These are phyloP conservation scores for Dictyostelium capitatum DNA, from an alignment of 78 protist species.

Conservation along the genomic window DNA sequence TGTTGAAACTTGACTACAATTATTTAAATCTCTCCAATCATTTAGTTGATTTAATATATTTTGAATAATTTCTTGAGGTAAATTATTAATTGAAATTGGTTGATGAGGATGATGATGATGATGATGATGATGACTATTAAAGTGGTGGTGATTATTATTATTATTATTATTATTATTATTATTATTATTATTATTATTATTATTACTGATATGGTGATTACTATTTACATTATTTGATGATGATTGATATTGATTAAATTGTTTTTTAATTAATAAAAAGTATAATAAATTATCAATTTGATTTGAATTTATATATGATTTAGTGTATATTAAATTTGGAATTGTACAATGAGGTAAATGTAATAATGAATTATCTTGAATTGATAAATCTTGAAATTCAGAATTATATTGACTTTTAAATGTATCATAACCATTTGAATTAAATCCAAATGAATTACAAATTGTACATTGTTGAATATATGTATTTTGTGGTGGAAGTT, in stretches of 20 bases:
- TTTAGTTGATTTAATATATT: slow-evolving; percentile 18
- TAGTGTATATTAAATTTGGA: slow-evolving; percentile 14
- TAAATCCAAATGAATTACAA: slow-evolving; percentile 66
- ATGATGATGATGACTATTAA: not conserved
- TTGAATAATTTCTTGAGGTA: slow-evolving; percentile 68
- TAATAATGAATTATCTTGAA: not conserved
- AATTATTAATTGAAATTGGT: slow-evolving; percentile 10
- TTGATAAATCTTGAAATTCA: slow-evolving; percentile 35
- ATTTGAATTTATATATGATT: not conserved
- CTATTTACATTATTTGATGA: not conserved
- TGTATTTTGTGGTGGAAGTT: not conserved
- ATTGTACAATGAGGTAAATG: slow-evolving; percentile 14
- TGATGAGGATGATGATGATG: not conserved
- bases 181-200: not conserved
- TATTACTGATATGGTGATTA: not conserved
- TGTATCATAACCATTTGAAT: slow-evolving; percentile 4
- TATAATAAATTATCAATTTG: slow-evolving; percentile 46
- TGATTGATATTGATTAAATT: not conserved
- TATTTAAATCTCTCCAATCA: slow-evolving; percentile 29
- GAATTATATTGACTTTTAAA: not conserved
- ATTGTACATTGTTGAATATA: slow-evolving; percentile 23
- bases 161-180: not conserved
- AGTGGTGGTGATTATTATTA: not conserved
- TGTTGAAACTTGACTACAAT: slow-evolving; percentile 20
- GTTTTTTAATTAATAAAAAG: not conserved